Evolutionary conservation across 2,329 filamentous ascomycete genomes (phyloP).

Genomic region (Penicillium crustosum): DNA sequence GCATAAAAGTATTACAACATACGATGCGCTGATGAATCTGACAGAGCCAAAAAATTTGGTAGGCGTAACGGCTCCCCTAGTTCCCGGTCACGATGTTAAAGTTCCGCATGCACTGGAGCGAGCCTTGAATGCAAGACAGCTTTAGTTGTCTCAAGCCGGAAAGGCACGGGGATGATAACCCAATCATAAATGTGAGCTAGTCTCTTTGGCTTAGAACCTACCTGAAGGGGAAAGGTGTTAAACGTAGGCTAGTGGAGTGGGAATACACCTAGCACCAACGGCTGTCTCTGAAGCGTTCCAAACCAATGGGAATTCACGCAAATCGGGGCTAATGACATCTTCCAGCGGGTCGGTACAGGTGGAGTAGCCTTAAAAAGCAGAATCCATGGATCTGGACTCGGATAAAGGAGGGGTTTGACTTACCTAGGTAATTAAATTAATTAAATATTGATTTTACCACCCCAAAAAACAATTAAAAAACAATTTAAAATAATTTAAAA

Average conservation of each 20-base stretch:
- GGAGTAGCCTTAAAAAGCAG: conserved; percentile 17
- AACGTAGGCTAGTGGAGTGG: conserved; percentile 14
- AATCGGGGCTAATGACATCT: conserved; percentile 7
- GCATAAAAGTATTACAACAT: background rate
- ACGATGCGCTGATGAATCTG: background rate
- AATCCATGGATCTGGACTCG: conserved; percentile 9
- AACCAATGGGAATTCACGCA: background rate
- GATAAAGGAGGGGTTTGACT: background rate
- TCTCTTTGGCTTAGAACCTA: conserved; percentile 8
- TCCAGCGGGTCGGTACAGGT: conserved; percentile 22
- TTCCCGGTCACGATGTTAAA: background rate
- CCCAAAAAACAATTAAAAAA: background rate
- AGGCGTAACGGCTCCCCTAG: background rate
- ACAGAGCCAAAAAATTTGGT: background rate
- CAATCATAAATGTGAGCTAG: conserved; percentile 1
- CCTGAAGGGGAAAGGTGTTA: conserved; percentile 2
- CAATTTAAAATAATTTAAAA: background rate
- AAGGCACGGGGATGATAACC: background rate
- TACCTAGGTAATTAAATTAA: background rate
- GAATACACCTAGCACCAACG: conserved; percentile 17
- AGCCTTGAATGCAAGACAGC: conserved; percentile 2
- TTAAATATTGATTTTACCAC: background rate
- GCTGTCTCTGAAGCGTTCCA: conserved; percentile 14
- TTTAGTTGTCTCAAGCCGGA: background rate
- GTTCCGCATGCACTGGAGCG: conserved; percentile 1